Evolutionary conservation across 2,329 filamentous ascomycete species (phyloP).

Genomic region (Sphaerulina vaccinii): DNA sequence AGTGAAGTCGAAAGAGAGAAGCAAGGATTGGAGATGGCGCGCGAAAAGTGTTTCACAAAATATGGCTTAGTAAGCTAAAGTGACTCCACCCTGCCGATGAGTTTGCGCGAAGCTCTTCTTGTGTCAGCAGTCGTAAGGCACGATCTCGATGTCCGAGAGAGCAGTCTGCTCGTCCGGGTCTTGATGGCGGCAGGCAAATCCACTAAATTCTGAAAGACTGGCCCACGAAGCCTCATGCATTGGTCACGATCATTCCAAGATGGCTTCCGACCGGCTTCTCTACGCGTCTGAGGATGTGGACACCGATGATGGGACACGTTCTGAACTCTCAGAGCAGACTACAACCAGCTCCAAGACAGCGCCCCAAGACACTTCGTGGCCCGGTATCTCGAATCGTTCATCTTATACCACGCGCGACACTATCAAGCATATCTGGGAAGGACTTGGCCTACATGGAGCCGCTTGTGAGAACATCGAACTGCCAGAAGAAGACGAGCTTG

Average conservation of each 20-base stretch:
- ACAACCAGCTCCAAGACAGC: not conserved
- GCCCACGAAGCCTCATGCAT: too few relatives aligned
- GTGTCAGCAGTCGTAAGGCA: too few relatives aligned
- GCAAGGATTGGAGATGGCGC: not conserved
- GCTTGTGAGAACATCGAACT: conserved; percentile 20
- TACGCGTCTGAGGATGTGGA: too few relatives aligned
- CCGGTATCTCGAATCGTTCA: conserved; percentile 23
- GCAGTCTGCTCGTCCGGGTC: too few relatives aligned
- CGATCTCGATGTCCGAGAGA: too few relatives aligned
- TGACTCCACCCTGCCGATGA: not conserved
- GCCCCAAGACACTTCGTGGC: conserved; percentile 1
- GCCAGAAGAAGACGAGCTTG: conserved; percentile 27
- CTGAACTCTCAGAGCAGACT: not conserved
- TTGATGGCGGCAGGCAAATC: too few relatives aligned
- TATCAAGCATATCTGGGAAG: conserved; percentile 36
- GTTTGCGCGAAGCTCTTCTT: too few relatives aligned
- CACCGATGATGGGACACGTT: not conserved
- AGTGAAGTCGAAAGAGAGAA: conserved; percentile 1
- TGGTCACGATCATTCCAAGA: too few relatives aligned
- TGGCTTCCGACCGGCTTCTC: too few relatives aligned
- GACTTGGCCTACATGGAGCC: conserved; percentile 22
- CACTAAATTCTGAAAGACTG: too few relatives aligned
- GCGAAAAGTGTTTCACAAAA: not conserved
- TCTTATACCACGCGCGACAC: conserved; percentile 32
- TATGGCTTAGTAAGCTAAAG: not conserved